Evolutionary conservation across 140 eudicot genomes (phyloP).

Genomic region (Ambrosia hybrid): DNA sequence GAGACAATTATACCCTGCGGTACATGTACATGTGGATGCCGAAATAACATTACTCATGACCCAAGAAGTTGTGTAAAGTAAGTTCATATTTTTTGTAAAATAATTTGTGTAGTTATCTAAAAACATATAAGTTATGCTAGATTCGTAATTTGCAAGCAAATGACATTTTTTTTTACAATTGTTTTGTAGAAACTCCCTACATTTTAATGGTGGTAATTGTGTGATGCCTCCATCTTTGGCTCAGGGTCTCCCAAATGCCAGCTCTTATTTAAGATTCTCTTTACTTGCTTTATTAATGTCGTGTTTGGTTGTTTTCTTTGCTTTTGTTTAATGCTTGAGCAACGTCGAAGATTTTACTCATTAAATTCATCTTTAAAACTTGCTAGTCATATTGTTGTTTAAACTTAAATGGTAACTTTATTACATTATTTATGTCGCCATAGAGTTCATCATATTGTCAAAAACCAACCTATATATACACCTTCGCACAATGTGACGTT

Average conservation of each 20-base stretch:
- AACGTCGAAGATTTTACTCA: constrained; percentile 10
- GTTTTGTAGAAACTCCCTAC: too few species aligned
- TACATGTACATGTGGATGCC: constrained; percentile 88
- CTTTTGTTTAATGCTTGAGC: constrained; percentile 31
- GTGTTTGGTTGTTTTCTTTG: constrained; percentile 42
- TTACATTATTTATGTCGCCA: too few species aligned
- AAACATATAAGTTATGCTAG: not conserved
- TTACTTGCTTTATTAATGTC: constrained; percentile 34
- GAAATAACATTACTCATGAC: constrained; percentile 30
- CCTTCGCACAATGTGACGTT: too few species aligned
- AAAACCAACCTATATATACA: too few species aligned
- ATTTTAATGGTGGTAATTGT: constrained; percentile 23
- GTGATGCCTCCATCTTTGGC: constrained; percentile 86
- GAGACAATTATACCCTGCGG: constrained; percentile 77
- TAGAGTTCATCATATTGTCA: too few species aligned
- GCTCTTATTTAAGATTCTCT: constrained; percentile 35
- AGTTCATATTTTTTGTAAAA: constrained; percentile 41
- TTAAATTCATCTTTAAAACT: constrained; percentile 12
- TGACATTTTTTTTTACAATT: not conserved
- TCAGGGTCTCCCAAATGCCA: constrained; percentile 67
- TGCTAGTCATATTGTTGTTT: constrained; percentile 17
- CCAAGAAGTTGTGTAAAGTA: not conserved
- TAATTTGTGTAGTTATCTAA: constrained; percentile 18
- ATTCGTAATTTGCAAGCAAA: not conserved
- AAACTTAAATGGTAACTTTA: too few species aligned